These are phyloP conservation scores for Coniella lustricola DNA, from an alignment of 2,329 filamentous ascomycete genomes.

Conservation along the genomic window DNA sequence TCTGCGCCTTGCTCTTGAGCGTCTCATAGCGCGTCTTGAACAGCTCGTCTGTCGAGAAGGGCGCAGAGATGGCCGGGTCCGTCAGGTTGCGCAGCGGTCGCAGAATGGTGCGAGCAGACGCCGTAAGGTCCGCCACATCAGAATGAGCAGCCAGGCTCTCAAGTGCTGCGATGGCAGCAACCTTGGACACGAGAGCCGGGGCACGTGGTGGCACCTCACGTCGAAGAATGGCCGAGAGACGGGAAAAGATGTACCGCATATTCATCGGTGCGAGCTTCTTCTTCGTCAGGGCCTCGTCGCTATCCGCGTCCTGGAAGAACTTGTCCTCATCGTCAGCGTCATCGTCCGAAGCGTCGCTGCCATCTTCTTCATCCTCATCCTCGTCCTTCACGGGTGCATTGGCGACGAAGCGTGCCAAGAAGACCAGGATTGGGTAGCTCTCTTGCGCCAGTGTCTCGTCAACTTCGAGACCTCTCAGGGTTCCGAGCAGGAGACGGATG, in stretches of 20 bases:
- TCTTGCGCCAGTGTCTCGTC: slow-evolving; percentile 72
- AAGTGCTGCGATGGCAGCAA: slow-evolving; percentile 67
- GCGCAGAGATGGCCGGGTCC: slow-evolving; percentile 65
- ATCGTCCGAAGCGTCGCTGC: slow-evolving; percentile 31
- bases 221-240: slow-evolving; percentile 71
- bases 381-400: slow-evolving; percentile 38
- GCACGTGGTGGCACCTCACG: slow-evolving; percentile 62
- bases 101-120: slow-evolving; percentile 55
- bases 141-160: slow-evolving; percentile 61
- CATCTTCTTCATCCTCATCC: slow-evolving; percentile 28
- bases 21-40: slow-evolving; percentile 65
- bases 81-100: slow-evolving; percentile 72
- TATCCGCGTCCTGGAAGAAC: slow-evolving; percentile 25
- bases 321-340: slow-evolving; percentile 33
- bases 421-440: slow-evolving; percentile 73
- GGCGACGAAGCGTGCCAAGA: slow-evolving; percentile 62
- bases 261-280: slow-evolving; percentile 37
- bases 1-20: slow-evolving; percentile 64
- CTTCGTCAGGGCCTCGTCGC: slow-evolving; percentile 26
- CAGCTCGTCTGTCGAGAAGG: slow-evolving; percentile 61
- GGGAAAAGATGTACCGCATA: slow-evolving; percentile 70
- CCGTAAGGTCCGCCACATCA: slow-evolving; percentile 46
- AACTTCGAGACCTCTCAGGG: slow-evolving; percentile 55
- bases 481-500: slow-evolving; percentile 42
- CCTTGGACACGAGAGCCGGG: slow-evolving; percentile 63